Evolutionary conservation across 768 basidiomycete genomes (phyloP), one percentile per base, ranked within the genome.

Genomic region (Russula abietina): DNA sequence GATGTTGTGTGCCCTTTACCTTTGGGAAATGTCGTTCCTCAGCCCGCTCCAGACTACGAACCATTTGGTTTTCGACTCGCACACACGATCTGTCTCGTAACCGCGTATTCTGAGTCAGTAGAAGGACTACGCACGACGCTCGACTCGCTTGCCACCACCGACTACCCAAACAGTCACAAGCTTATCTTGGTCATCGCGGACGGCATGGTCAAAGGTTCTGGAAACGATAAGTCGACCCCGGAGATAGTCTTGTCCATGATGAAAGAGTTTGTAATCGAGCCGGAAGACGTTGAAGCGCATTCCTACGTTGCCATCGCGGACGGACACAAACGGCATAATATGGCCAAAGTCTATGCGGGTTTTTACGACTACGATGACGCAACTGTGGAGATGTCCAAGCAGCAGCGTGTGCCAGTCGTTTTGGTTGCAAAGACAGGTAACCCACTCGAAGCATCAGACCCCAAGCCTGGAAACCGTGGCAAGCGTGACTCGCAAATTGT

Each of bases 311-410:
- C 97, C 62, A 98, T 99, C 69, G 97, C 97, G 17, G 96, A 99
- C 71, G 97, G 97, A n/a, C 95, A 98, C 80, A 98, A 97, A 77
- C 83, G 93, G 39, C 97, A 98, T 80, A 99, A 99, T 73, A 97
- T 96, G 94, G 96, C 94, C 45, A 94, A 95, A 76, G 94, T 98
- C 45, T 98, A 89, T 70, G 95, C 97, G 41, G 97, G 97, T 12
- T 99, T 92, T 79, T 98, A 99, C 74, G 84, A 87, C 65, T 99
- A 98, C 75, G 93, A 98, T 71, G 83, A 93, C 70, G 81, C 87
- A 46, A 96, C 95, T 2, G 81, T 89, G 28, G 97, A 98, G 75
- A 77, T 80, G 33, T 88, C 86, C 57, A 99, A 98, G 76, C 97
- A 98, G 73, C 97, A 99, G 73, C 88, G 93, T 36, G 92, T 98